A percentile compares a stretch with the other conserved stretches of the same genome.
Evolutionary conservation across 2,329 filamentous ascomycete species (phyloP).

Genomic region (Ophiostoma quercus): DNA sequence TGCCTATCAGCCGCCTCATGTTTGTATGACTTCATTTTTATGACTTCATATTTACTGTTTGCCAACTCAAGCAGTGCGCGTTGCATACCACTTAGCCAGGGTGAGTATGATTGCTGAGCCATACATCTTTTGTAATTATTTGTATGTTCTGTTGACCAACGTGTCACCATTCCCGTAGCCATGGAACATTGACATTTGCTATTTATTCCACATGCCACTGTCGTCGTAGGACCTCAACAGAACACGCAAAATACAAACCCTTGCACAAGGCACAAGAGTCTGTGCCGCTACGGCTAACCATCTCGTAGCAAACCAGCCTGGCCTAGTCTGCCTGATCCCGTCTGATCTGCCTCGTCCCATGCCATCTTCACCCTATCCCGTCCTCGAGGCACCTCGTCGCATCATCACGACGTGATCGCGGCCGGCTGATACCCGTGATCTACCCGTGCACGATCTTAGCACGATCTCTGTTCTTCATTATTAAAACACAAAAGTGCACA

Average conservation of each 20-base stretch:
- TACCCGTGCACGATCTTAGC: not conserved
- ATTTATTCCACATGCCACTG: not conserved
- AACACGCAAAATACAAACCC: not conserved
- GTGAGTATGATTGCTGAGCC: conserved; percentile 14
- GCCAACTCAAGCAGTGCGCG: conserved; percentile 5
- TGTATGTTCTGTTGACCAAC: not conserved
- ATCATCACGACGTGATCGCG: not conserved
- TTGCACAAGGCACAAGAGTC: not conserved
- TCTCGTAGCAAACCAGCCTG: not conserved
- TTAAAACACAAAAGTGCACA: not conserved
- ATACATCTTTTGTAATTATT: not conserved
- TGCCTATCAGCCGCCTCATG: conserved; percentile 5
- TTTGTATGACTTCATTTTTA: not conserved
- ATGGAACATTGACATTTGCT: not conserved
- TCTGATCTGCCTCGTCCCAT: not conserved
- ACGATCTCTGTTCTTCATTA: not conserved
- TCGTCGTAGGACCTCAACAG: not conserved
- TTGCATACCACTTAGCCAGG: conserved; percentile 8
- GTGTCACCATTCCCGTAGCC: not conserved
- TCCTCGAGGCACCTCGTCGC: not conserved
- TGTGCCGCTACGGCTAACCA: not conserved
- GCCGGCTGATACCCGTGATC: not conserved
- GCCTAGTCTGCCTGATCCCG: not conserved
- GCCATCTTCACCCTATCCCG: not conserved
- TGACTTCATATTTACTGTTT: conserved; percentile 9